Evolutionary conservation across 768 basidiomycete genomes (phyloP), one percentile per base, ranked within the genome.

Genomic region (Termitomyces sp.): DNA sequence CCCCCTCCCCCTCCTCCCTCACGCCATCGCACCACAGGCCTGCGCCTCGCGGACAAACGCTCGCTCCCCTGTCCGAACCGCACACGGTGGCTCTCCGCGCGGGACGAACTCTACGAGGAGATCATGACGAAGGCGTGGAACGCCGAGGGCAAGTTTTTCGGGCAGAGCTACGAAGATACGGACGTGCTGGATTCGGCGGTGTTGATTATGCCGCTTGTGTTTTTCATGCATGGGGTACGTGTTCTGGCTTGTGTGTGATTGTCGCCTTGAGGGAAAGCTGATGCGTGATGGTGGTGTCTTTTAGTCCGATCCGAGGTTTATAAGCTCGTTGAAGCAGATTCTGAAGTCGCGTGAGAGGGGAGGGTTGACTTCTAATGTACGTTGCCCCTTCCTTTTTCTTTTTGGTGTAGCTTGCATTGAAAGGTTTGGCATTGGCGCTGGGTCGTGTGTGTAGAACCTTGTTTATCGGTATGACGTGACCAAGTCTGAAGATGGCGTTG

Each of bases 41-140:
- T 98, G 5, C 90, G 96, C 10, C 81, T 99, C 26, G 93, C 95
- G 3, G 95, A 98, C 38, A 99, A 99, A 73, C 86, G 96, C 18
- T 94, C 92, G 0, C 79, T 99, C 3, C 96, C 96, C 6, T 92
- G 90, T 68, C 90, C 89, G 0, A 80, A 80, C 14, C 83, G 88
- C 18, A 69, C 69, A 46, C 79, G 83, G 56, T 97, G 95, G 95
- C 70, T 87, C 18, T 75, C 73, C 1, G 83, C 87, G 3, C 84
- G 95, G 20, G 95, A 98, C 66, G 72, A 77, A 5, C 73, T 98
- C 6, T 99, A 98, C 71, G 96, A 98, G 70, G 89, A 97, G 62
- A 90, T 98, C 64, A 93, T 95, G 89, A 70, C 81, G 30, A 90
- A 88, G 68, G 91, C 92, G 0, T 97, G 90, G 89, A 91, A 95